Evolutionary conservation across 768 basidiomycete genomes (phyloP), one percentile per base, ranked within the genome.

Genomic region (Candolleomyces aberdarensis): DNA sequence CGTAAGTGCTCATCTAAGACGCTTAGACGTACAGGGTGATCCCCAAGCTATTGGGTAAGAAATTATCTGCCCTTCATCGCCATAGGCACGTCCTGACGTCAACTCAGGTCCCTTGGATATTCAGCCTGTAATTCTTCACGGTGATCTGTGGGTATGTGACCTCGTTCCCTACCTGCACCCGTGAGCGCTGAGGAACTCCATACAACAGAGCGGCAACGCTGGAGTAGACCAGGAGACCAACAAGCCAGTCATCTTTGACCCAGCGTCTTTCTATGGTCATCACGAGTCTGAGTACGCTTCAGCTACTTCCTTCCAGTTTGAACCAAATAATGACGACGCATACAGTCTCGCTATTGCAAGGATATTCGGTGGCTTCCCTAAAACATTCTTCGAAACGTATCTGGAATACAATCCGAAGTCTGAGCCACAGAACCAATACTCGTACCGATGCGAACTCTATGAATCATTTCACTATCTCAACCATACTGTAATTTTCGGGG

Each of bases 391-490:
- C 67, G 72, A 76, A 26, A 80, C 81, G 19, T 93, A 93, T 65
- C 87, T 91, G 64, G 62, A 83, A 51, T 61, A 85, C 64, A 74
- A 80, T 31, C 86, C 87, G 0, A 91, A 86, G 69, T 78, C 86
- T 1, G 81, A 86, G 39, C 91, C 91, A 5, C 78, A 77, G 3
- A 80, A 81, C 3, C 81, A 92, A 66, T 92, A 89, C 66, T 77
- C 78, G 31, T 76, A 85, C 41, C 81, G 91, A 39, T 79, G 72
- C 36, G 83, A 88, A 55, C 71, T 92, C n/a, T 92, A 93, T 64
- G 84, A 91, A 70, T 72, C 92, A 29, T 93, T 89, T 63, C 91
- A 93, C 71, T 91, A 91, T 67, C 74, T 92, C 64, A 93, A 93
- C 65, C 91, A 93, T 66, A 90, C 91, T 0, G 74, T 90, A 5